Conservation (phyloP, 305 asterid genomes). For the Solanum hybrid region DNA sequence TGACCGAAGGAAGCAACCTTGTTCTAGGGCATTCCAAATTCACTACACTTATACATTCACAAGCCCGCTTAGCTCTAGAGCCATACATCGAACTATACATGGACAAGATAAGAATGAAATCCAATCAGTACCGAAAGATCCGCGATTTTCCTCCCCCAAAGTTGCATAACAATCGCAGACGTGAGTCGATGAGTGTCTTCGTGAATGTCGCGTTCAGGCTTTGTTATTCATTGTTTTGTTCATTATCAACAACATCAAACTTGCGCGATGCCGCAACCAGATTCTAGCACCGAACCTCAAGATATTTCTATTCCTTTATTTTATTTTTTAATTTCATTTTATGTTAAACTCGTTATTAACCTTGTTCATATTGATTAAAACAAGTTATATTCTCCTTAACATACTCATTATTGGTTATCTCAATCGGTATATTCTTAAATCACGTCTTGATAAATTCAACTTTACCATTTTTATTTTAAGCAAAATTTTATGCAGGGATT, state of each 20-base stretch:
- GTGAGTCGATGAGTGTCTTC: background rate
- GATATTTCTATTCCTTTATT: background rate
- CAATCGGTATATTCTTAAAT: fast-evolving
- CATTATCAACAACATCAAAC: background rate
- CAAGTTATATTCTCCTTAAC: background rate
- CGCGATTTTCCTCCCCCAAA: background rate
- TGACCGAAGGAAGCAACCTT: background rate
- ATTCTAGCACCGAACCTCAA: background rate
- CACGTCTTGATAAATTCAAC: background rate
- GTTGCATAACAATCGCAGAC: background rate
- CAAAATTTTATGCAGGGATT: background rate
- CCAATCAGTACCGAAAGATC: background rate
- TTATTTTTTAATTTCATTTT: background rate
- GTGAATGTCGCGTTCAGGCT: background rate
- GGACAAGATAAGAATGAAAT: background rate
- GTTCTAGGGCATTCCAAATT: background rate
- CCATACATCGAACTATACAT: background rate
- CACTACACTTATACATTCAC: background rate
- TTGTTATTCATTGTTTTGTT: background rate
- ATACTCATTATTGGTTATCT: background rate
- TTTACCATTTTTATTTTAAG: background rate
- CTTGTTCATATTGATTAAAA: background rate
- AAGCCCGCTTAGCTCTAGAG: background rate
- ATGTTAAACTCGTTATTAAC: background rate
- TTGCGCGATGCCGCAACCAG: background rate